These are phyloP conservation scores for Plectranthus barbatus DNA, from an alignment of 257 asterid genomes.

Conservation along the genomic window DNA sequence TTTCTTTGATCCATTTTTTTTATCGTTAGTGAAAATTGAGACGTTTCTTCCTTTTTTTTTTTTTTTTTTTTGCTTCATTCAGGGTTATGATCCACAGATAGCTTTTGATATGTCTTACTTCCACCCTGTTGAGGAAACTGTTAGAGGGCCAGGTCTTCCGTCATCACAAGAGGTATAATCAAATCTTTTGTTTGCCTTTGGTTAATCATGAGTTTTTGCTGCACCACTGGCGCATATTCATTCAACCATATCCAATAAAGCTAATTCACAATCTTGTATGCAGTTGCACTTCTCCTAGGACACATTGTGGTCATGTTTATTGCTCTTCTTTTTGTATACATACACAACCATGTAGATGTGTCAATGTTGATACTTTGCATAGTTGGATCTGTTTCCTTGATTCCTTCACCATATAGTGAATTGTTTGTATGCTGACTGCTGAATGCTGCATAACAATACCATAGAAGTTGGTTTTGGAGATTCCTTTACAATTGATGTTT, in stretches of 20 bases:
- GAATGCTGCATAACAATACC: no score
- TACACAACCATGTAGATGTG: no score
- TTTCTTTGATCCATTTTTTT: constrained; percentile 7
- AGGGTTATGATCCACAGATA: constrained; percentile 81
- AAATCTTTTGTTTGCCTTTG: neutral
- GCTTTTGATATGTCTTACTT: constrained; percentile 80
- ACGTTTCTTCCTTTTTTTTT: neutral
- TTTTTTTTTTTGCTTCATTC: constrained; percentile 29
- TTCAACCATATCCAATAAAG: no score
- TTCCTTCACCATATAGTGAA: no score
- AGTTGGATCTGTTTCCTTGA: no score
- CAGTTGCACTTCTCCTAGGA: neutral
- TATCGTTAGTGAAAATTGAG: neutral
- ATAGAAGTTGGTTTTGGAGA: neutral
- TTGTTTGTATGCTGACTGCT: no score
- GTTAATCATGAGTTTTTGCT: neutral
- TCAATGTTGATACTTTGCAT: no score
- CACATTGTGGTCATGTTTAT: neutral
- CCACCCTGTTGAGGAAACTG: constrained; percentile 70
- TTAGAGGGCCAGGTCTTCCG: constrained; percentile 55
- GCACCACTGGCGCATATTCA: neutral
- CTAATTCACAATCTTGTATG: neutral
- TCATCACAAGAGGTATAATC: constrained; percentile 81
- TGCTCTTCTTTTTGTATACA: no score
- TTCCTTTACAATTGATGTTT: neutral